phyloP scores from a whole-genome alignment of 768 basidiomycete genomes.

The Hericium rajendrae region DNA sequence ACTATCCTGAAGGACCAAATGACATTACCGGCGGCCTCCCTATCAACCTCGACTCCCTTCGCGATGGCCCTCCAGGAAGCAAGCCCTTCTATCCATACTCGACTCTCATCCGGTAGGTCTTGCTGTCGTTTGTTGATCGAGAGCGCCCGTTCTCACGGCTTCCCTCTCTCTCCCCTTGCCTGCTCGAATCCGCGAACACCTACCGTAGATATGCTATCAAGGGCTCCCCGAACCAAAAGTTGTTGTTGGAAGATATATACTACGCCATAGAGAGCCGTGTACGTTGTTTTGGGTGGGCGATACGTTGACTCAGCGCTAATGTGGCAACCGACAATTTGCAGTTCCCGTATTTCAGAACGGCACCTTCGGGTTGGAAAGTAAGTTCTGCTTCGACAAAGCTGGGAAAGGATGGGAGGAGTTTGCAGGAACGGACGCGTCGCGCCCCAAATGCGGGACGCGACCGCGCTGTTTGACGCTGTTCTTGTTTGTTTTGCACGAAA shows the following conservation, averaged over 20 bases:
- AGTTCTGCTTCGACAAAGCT: slow-evolving; percentile 20
- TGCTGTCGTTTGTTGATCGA: background rate
- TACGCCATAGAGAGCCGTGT: slow-evolving; percentile 87
- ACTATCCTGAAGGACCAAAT: slow-evolving; percentile 65
- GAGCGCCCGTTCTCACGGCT: slow-evolving; percentile 3
- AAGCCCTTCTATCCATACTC: slow-evolving; percentile 91
- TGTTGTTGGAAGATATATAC: slow-evolving; percentile 83
- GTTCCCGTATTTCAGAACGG: slow-evolving; percentile 85
- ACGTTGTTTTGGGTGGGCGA: slow-evolving; percentile 21
- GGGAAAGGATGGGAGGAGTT: too few relatives aligned
- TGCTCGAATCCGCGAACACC: background rate
- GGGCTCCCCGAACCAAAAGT: slow-evolving; percentile 79
- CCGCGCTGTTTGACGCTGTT: slow-evolving; percentile 42
- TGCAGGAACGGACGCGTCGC: too few relatives aligned
- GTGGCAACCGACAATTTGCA: slow-evolving; percentile 18
- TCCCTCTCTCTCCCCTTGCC: slow-evolving; percentile 1
- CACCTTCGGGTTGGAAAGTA: slow-evolving; percentile 90
- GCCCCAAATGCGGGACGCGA: slow-evolving; percentile 27
- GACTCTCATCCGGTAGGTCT: slow-evolving; percentile 73
- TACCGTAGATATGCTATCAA: slow-evolving; percentile 75
- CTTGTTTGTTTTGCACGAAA: slow-evolving; percentile 47
- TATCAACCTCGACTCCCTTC: slow-evolving; percentile 78
- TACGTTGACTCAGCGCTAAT: too few relatives aligned
- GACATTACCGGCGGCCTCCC: slow-evolving; percentile 79
- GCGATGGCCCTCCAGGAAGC: slow-evolving; percentile 81